A percentile compares a stretch with the other conserved stretches of the same genome.
Evolutionary conservation across 495 filamentous ascomycete species (phyloP).

Genomic region (Hyphodiscus hymeniophilus): DNA sequence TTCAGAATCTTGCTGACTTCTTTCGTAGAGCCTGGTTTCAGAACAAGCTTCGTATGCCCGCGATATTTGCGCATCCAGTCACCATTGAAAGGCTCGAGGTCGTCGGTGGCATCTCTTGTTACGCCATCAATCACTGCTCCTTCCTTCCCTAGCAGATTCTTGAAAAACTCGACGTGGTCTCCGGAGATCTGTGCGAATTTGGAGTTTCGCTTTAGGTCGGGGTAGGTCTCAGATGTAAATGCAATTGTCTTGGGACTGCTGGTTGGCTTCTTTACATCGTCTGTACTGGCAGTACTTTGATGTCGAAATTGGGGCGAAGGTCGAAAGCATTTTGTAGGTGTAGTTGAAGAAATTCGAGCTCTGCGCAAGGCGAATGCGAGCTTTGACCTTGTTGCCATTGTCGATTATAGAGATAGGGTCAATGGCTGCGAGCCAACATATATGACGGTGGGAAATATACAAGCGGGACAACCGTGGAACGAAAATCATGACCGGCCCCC

Average conservation of each 20-base stretch:
- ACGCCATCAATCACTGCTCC: slow-evolving; percentile 82
- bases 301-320: slow-evolving; percentile 21
- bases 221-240: slow-evolving; percentile 80
- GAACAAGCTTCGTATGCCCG: slow-evolving; percentile 75
- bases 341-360: slow-evolving; percentile 4
- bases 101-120: slow-evolving; percentile 58
- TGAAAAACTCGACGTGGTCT: slow-evolving; percentile 77
- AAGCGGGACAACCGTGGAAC: no score
- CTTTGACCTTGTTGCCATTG: slow-evolving; percentile 21
- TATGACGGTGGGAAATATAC: no score
- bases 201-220: slow-evolving; percentile 67
- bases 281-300: slow-evolving; percentile 32
- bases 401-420: neutral
- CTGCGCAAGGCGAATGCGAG: slow-evolving; percentile 13
- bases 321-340: slow-evolving; percentile 6
- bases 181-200: slow-evolving; percentile 61
- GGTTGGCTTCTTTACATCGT: slow-evolving; percentile 27
- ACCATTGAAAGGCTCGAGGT: slow-evolving; percentile 86
- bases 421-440: neutral
- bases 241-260: slow-evolving; percentile 46
- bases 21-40: slow-evolving; percentile 74
- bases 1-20: slow-evolving; percentile 82
- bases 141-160: slow-evolving; percentile 59
- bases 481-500: neutral
- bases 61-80: slow-evolving; percentile 99